phyloP scores from a whole-genome alignment of 768 basidiomycete genomes.

The Artomyces pyxidatus region DNA sequence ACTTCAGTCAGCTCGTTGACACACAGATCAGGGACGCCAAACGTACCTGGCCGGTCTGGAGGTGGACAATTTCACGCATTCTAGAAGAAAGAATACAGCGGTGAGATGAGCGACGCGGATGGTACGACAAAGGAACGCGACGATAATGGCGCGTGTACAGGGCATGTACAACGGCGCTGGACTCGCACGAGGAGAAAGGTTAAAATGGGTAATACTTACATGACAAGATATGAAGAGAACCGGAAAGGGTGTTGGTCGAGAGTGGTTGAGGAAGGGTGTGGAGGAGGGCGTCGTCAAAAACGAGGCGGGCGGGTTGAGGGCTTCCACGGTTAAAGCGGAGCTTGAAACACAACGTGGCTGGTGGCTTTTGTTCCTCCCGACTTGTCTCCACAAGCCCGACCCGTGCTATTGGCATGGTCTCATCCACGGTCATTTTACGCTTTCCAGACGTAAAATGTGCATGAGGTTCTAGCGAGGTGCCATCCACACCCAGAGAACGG shows the following conservation, averaged over 20 bases:
- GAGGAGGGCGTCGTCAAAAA: slow-evolving; percentile 15
- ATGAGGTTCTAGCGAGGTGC: too few relatives aligned
- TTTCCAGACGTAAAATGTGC: too few relatives aligned
- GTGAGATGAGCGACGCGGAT: slow-evolving; percentile 1
- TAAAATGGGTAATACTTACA: slow-evolving; percentile 7
- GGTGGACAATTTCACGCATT: slow-evolving; percentile 99
- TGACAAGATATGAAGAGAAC: slow-evolving; percentile 10
- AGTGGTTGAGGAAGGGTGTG: slow-evolving; percentile 9
- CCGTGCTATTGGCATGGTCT: too few relatives aligned
- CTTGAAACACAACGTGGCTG: too few relatives aligned
- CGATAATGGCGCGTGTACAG: background rate
- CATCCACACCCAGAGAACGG: too few relatives aligned
- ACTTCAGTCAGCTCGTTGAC: slow-evolving; percentile 16
- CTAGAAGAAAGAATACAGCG: slow-evolving; percentile 29
- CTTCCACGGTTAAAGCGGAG: too few relatives aligned
- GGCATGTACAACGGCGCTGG: background rate
- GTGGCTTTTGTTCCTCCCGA: too few relatives aligned
- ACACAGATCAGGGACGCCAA: slow-evolving; percentile 2
- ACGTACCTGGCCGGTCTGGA: slow-evolving; percentile 95
- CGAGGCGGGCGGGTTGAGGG: too few relatives aligned
- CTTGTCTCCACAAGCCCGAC: too few relatives aligned
- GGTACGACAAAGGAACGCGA: slow-evolving; percentile 9
- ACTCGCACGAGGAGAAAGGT: background rate
- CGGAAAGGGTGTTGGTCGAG: slow-evolving; percentile 10
- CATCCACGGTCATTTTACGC: too few relatives aligned